Percentiles rank a stretch among this genome's conserved stretches.
These are phyloP conservation scores for Stenocarpella maydis DNA, from an alignment of 2,329 filamentous ascomycete genomes.

Conservation along the genomic window DNA sequence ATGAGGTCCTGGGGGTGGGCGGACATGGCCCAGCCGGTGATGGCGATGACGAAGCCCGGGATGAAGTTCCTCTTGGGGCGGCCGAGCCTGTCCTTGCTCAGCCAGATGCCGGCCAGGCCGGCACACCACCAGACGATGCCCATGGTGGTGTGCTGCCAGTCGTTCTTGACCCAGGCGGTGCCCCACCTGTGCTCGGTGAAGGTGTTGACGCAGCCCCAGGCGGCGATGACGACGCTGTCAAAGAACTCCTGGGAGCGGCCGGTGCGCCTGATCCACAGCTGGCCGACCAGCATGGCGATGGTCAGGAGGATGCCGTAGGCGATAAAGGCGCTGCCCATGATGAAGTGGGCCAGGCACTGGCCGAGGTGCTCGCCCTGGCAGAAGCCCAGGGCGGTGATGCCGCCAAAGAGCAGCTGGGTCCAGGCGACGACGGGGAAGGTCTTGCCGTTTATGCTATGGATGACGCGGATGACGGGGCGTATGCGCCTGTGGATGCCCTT, in stretches of 20 bases:
- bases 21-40: conserved; percentile 97
- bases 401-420: conserved; percentile 96
- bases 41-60: conserved; percentile 86
- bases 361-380: conserved; percentile 91
- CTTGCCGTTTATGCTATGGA: conserved; percentile 86
- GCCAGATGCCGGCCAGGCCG: conserved; percentile 89
- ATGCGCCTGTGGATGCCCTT: conserved; percentile 83
- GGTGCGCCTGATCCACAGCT: conserved; percentile 82
- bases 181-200: conserved; percentile 99
- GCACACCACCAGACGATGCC: conserved; percentile 99
- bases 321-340: conserved; percentile 98
- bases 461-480: conserved; percentile 73
- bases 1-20: conserved; percentile 85
- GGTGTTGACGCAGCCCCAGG: conserved; percentile 97
- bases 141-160: conserved; percentile 99
- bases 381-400: conserved; percentile 90
- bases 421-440: conserved; percentile 85
- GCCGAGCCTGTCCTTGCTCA: conserved; percentile 84
- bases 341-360: conserved; percentile 95
- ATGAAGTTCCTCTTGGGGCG: conserved; percentile 91
- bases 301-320: conserved; percentile 90
- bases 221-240: conserved; percentile 87
- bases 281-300: conserved; percentile 86
- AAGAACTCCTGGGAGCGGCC: conserved; percentile 97
- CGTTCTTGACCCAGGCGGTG: conserved; percentile 85